These are phyloP conservation scores for Diaporthe citrichinensis DNA, from an alignment of 2,329 filamentous ascomycete genomes.

Conservation along the genomic window DNA sequence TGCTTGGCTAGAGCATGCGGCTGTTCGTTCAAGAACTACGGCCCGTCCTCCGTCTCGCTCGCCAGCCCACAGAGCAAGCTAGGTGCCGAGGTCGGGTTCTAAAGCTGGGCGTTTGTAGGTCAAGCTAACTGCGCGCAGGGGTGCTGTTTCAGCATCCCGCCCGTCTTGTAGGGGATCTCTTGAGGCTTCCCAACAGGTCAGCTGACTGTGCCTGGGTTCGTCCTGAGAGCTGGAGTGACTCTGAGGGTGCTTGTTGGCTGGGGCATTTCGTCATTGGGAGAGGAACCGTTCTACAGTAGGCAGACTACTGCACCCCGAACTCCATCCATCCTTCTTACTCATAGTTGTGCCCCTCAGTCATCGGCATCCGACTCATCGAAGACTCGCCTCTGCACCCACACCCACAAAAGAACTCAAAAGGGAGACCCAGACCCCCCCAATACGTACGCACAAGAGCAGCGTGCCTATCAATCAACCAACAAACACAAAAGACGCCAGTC, in stretches of 20 bases:
- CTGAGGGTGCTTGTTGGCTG: not conserved
- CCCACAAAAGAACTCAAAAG: constrained; percentile 19
- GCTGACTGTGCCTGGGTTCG: constrained; percentile 14
- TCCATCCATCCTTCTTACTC: constrained; percentile 2
- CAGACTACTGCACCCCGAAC: constrained; percentile 2
- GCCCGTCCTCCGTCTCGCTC: not conserved
- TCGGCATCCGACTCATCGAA: constrained; percentile 17
- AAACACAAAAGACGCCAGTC: not conserved
- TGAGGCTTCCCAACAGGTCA: not conserved
- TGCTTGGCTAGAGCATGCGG: constrained; percentile 1
- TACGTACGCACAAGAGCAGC: not conserved
- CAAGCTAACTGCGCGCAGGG: constrained; percentile 2
- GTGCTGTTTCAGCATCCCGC: constrained; percentile 18
- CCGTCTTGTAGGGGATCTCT: not conserved
- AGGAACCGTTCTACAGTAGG: not conserved
- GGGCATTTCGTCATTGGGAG: constrained; percentile 13
- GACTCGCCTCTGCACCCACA: constrained; percentile 9
- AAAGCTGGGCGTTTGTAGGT: not conserved
- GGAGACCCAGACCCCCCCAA: not conserved
- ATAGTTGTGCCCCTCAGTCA: constrained; percentile 13
- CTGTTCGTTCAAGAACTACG: not conserved
- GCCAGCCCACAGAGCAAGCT: not conserved
- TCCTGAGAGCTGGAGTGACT: not conserved
- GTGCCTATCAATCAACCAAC: not conserved
- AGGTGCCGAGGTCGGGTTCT: constrained; percentile 16